A percentile compares a stretch with the other conserved stretches of the same genome.
phyloP scores from a whole-genome alignment of 345 rosid genomes.

The Boechera divaricarpa region DNA sequence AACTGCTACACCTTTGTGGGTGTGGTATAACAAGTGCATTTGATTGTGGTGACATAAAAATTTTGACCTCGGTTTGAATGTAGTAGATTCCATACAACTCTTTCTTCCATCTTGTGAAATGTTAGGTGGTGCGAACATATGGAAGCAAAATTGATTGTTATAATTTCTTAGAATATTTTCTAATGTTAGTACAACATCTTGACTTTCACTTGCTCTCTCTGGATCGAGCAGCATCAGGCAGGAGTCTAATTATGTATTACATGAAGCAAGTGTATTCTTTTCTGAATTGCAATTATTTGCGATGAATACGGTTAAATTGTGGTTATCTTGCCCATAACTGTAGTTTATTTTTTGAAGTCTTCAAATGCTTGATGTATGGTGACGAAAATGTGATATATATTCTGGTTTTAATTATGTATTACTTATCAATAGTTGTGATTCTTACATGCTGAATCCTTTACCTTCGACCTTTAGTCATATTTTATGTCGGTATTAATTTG shows the following conservation, averaged over 20 bases:
- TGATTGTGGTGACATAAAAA: constrained; percentile 21
- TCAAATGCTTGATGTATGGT: constrained; percentile 30
- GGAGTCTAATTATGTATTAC: constrained; percentile 24
- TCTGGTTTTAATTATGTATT: constrained; percentile 11
- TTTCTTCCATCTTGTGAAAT: constrained; percentile 15
- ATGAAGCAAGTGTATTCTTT: constrained; percentile 18
- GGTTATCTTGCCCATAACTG: constrained; percentile 21
- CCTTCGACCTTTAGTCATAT: not conserved
- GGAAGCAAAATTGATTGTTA: constrained; percentile 2
- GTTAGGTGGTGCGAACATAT: constrained; percentile 33
- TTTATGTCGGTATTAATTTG: constrained; percentile 8
- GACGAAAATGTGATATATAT: constrained; percentile 15
- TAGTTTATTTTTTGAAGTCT: constrained; percentile 12
- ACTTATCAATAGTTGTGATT: constrained; percentile 23
- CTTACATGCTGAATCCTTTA: constrained; percentile 24
- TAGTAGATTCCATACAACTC: constrained; percentile 3
- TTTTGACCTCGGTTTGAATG: constrained; percentile 14
- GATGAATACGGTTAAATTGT: not conserved
- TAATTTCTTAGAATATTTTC: constrained; percentile 4
- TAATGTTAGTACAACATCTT: not conserved
- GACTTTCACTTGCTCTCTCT: not conserved
- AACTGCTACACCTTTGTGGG: constrained; percentile 11
- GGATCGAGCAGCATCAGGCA: constrained; percentile 17
- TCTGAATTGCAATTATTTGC: constrained; percentile 5
- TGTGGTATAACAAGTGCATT: constrained; percentile 23